phyloP scores from a whole-genome alignment of 2,329 filamentous ascomycete genomes.

The Fusarium circinatum region DNA sequence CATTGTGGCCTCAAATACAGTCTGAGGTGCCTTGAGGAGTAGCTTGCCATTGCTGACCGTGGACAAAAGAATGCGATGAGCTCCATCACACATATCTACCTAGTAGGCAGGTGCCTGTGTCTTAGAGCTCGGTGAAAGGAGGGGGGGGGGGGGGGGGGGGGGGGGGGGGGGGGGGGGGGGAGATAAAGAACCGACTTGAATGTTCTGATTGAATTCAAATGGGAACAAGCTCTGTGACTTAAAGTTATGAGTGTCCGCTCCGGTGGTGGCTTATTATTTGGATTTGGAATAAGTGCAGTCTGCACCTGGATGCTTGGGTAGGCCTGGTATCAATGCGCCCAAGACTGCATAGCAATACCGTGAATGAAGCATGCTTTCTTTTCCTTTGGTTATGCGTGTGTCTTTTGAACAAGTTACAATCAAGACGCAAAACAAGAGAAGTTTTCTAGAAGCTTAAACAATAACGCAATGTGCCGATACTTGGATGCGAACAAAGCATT shows the following conservation, averaged over 20 bases:
- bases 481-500: neutral
- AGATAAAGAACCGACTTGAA: neutral
- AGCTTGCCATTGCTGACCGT: neutral
- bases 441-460: neutral
- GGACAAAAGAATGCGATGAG: neutral
- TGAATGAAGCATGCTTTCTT: neutral
- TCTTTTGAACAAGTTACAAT: neutral
- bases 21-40: neutral
- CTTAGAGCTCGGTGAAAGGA: neutral
- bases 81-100: slow-evolving; percentile 1
- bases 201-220: neutral
- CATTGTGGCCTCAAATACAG: slow-evolving; percentile 3
- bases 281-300: neutral
- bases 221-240: neutral
- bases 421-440: neutral
- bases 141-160: no score
- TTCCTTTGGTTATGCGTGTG: neutral
- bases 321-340: neutral
- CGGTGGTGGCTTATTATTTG: neutral
- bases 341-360: neutral
- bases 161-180: no score
- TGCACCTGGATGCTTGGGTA: neutral
- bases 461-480: neutral
- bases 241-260: neutral
- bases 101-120: neutral